Evolutionary conservation across 345 rosid species (phyloP).

Genomic region (Draba incana): DNA sequence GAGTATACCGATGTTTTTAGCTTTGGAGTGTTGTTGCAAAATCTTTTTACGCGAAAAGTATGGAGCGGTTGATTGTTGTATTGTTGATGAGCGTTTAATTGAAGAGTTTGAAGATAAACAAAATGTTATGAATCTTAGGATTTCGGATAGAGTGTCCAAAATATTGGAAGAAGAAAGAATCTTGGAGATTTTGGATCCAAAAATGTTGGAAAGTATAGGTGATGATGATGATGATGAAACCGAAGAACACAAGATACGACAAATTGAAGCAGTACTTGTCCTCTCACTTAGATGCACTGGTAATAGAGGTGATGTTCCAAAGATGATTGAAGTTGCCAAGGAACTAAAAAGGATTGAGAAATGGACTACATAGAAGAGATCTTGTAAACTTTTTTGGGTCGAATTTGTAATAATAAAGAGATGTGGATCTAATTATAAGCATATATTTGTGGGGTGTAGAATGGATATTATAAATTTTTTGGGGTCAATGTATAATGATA

Average conservation of each 20-base stretch:
- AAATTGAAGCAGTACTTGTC: conserved; percentile 18
- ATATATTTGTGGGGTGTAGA: not conserved
- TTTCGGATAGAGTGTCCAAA: conserved; percentile 32
- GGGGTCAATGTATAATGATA: not conserved
- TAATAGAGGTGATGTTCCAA: conserved; percentile 42
- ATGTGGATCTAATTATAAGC: not conserved
- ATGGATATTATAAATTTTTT: not conserved
- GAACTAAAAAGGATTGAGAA: conserved; percentile 33
- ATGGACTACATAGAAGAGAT: not conserved
- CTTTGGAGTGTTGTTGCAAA: conserved; percentile 40
- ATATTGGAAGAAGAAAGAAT: conserved; percentile 28
- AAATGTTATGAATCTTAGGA: conserved; percentile 31
- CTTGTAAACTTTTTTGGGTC: not conserved
- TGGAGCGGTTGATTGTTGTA: conserved; percentile 27
- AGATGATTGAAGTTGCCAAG: conserved; percentile 40
- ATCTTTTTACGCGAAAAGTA: conserved; percentile 11
- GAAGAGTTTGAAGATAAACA: conserved; percentile 23
- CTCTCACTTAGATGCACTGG: conserved; percentile 40
- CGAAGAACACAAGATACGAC: conserved; percentile 2
- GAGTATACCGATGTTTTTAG: conserved; percentile 35
- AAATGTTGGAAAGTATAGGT: conserved; percentile 8
- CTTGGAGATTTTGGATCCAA: conserved; percentile 31
- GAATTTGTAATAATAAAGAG: not conserved
- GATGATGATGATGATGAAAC: conserved; percentile 4
- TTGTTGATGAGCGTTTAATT: conserved; percentile 31